Base-by-base conservation (phyloP, 805 yeast genomes). In the Jamesozyma hellenica region DNA sequence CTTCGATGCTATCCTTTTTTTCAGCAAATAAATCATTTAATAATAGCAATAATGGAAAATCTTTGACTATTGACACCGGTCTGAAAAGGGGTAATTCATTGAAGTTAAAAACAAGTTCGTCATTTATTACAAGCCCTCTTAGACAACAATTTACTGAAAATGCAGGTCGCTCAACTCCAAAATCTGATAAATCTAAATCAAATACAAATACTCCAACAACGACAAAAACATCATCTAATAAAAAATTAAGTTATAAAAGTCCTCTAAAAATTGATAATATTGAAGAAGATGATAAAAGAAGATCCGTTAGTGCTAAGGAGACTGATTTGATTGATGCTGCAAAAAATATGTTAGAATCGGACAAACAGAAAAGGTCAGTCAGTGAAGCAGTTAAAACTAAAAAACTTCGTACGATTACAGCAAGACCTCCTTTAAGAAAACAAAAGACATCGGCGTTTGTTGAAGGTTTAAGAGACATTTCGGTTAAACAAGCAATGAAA, bases 381-480 rank as follows among this genome's bases (percentile, higher is more conserved):
- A 68, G 75, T 17, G 78, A 74, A 43, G 66, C 74, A 15, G 67
- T 68, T 6, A 65, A 74, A 40, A 57, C 72, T 34, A 78, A 75
- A 53, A 65, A 71, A 4, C 59, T 73, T 44, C 72, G 79, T 41
- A 66, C 75, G 4, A 68, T 75, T 6, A 70, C 79, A 10, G 66
- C 79, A 3, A 71, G 73, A 39, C 69, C 75, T 32, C 41, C 50
- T 2, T 36, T 56, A 11, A 61, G 52, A 45, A 82, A 82, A 53
- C 73, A 71, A 60, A 75, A 77, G 42, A 82, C 94, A 0, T 75
- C 84, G 0, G 92, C 92, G 0, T 82, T 82, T 56, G 77, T 75
- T 53, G 98, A 92, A 63, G 98, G 98, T 6, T 82, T 92, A 32
- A 71, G 86, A 49, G 68, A 64, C 15, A 70, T 84, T 13, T 70